phyloP scores from a whole-genome alignment of 2,329 filamentous ascomycete genomes.

The Cladorrhinum sp. region DNA sequence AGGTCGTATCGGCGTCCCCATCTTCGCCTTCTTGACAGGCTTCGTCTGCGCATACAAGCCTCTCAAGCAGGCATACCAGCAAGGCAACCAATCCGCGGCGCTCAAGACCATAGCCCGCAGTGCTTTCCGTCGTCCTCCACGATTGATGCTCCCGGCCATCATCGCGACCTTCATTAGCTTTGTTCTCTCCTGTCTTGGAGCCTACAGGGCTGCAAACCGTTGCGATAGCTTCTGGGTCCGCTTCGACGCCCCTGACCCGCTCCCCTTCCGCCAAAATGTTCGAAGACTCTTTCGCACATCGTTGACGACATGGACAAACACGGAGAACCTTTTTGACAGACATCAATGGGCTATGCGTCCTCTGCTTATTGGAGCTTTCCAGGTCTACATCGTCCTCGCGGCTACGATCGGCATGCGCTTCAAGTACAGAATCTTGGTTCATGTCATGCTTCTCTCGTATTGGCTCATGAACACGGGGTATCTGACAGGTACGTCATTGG shows the following conservation, averaged over 20 bases:
- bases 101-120: constrained; percentile 49
- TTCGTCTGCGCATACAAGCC: constrained; percentile 56
- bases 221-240: constrained; percentile 52
- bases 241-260: constrained; percentile 44
- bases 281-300: constrained; percentile 43
- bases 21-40: constrained; percentile 55
- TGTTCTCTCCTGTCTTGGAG: constrained; percentile 46
- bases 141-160: constrained; percentile 50
- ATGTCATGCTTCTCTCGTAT: constrained; percentile 45
- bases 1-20: constrained; percentile 52
- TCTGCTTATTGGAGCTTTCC: constrained; percentile 47
- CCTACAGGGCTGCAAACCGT: constrained; percentile 44
- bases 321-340: constrained; percentile 50
- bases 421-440: constrained; percentile 44
- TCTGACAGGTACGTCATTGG: constrained; percentile 40
- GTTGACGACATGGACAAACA: constrained; percentile 48
- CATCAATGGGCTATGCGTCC: constrained; percentile 55
- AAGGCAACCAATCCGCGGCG: constrained; percentile 42
- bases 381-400: constrained; percentile 47
- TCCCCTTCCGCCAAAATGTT: constrained; percentile 44
- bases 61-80: constrained; percentile 45
- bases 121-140: constrained; percentile 51
- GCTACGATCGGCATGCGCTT: constrained; percentile 48
- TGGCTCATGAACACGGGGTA: constrained; percentile 46
- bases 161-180: constrained; percentile 51